Percentiles rank a stretch among this genome's conserved stretches.
phyloP scores from a whole-genome alignment of 768 basidiomycete genomes.

The Hericium alpestre region DNA sequence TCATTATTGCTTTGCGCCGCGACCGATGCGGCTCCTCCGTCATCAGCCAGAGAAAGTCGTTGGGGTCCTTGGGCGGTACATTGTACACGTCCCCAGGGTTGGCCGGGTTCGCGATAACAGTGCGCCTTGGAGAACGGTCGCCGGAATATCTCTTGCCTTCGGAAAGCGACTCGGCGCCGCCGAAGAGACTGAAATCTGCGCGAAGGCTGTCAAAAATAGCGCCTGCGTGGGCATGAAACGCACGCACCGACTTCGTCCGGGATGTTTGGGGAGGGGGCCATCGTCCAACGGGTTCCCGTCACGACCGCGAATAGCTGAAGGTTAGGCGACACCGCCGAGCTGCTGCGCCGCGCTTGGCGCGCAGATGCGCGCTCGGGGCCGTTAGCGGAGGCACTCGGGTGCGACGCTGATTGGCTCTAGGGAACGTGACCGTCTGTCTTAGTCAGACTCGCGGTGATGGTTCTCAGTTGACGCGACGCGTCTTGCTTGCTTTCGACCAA shows the following conservation, averaged over 20 bases:
- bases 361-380: not conserved
- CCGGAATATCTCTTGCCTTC: constrained; percentile 35
- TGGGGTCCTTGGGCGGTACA: constrained; percentile 59
- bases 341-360: not conserved
- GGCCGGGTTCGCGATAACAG: constrained; percentile 33
- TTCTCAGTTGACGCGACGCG: not conserved
- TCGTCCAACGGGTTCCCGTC: not conserved
- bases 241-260: constrained; percentile 9
- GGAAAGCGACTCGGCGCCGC: constrained; percentile 69
- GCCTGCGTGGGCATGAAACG: not conserved
- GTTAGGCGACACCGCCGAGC: not conserved
- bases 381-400: no score
- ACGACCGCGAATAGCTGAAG: not conserved
- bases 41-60: constrained; percentile 93
- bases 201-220: not conserved
- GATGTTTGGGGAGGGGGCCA: constrained; percentile 12
- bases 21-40: constrained; percentile 96
- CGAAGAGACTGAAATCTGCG: constrained; percentile 69
- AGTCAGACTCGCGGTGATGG: constrained; percentile 8
- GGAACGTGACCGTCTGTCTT: no score
- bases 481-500: not conserved
- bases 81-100: constrained; percentile 32
- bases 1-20: constrained; percentile 80
- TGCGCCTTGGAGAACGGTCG: constrained; percentile 35
- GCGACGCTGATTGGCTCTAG: not conserved